Evolutionary conservation across 2,329 filamentous ascomycete genomes (phyloP), one percentile per base, ranked within the genome.

Genomic region (Colletotrichum nymphaeae): DNA sequence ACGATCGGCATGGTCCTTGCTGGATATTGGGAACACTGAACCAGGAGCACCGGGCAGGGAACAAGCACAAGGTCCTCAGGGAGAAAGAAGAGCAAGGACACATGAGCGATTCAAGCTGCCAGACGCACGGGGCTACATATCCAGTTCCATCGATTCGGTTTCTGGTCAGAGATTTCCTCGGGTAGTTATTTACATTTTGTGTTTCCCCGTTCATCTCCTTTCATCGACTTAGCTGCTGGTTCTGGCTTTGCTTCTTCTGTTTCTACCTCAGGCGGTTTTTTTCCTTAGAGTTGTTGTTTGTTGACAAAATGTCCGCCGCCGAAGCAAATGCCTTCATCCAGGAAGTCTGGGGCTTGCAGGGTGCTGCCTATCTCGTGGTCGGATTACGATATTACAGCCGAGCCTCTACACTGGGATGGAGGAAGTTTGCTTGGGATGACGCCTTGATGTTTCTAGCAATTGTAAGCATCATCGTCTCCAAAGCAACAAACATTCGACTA

Each of bases 271-370:
- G n/a, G 11, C 11, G 7, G 9, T 22, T 56, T 2, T 2, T 16
- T 14, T 53, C 2, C 4, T 6, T 5, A 5, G 1, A 6, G 0
- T 22, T 5, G 4, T 22, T 16, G 6, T 35, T 32, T 7, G 11
- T 26, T 2, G 42, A n/a, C 16, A 46, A 46, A 19, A 73, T 73
- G 70, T 69, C 70, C 37, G 66, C 67, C 9, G 67, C 35, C 30
- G 70, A 62, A 35, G 66, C 70, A 11, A 35, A 69, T 2, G 28
- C 9, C 6, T 75, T 75, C 28, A 73, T 75, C 22, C 71, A 53
- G n/a, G 73, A 75, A 16, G 73, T 74, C 57, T 75, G 73, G 73
- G 73, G 70, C 26, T 65, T 75, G 22, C 73, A 75, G 30, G 71
- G 66, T 19, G 67, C 58, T 5, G 71, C 71, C 1, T 75, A 75